Conservation (phyloP, 2,329 filamentous ascomycete species). For the Calonectria pseudoreteaudii region DNA sequence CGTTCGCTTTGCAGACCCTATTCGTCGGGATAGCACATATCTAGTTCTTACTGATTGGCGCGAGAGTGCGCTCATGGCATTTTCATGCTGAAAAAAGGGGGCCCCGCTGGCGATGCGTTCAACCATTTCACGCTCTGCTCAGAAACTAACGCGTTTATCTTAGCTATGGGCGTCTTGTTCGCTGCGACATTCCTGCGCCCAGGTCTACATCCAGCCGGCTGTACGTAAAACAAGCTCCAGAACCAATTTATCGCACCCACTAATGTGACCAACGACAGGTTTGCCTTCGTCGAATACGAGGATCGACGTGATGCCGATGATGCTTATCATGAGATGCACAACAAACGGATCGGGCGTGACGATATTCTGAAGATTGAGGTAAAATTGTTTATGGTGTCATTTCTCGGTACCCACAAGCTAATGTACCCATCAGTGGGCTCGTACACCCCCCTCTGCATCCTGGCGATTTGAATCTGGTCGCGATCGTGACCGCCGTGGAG, state of each 20-base stretch:
- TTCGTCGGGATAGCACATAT: slow-evolving; percentile 39
- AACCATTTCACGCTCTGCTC: slow-evolving; percentile 45
- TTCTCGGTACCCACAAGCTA: not conserved
- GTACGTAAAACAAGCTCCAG: slow-evolving; percentile 68
- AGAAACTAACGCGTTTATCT: slow-evolving; percentile 59
- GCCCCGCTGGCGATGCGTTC: slow-evolving; percentile 39
- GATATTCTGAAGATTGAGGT: slow-evolving; percentile 99
- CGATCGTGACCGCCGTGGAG: slow-evolving; percentile 75
- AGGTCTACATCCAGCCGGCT: slow-evolving; percentile 93
- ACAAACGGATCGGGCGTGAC: slow-evolving; percentile 96
- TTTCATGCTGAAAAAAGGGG: slow-evolving; percentile 43
- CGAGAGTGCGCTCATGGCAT: slow-evolving; percentile 40
- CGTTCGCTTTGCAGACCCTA: slow-evolving; percentile 43
- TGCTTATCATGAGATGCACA: slow-evolving; percentile 99
- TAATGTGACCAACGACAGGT: slow-evolving; percentile 62
- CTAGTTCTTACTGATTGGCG: slow-evolving; percentile 38
- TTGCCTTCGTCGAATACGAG: slow-evolving; percentile 99
- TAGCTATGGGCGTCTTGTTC: slow-evolving; percentile 97
- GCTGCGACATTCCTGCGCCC: slow-evolving; percentile 97
- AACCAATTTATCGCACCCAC: not conserved
- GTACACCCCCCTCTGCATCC: slow-evolving; percentile 95
- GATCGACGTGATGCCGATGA: slow-evolving; percentile 98
- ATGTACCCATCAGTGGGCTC: slow-evolving; percentile 80
- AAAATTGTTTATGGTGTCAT: slow-evolving; percentile 44
- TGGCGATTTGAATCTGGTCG: slow-evolving; percentile 97